Conservation (phyloP, 139 green algal genomes). For the Yamagishiella unicocca region DNA sequence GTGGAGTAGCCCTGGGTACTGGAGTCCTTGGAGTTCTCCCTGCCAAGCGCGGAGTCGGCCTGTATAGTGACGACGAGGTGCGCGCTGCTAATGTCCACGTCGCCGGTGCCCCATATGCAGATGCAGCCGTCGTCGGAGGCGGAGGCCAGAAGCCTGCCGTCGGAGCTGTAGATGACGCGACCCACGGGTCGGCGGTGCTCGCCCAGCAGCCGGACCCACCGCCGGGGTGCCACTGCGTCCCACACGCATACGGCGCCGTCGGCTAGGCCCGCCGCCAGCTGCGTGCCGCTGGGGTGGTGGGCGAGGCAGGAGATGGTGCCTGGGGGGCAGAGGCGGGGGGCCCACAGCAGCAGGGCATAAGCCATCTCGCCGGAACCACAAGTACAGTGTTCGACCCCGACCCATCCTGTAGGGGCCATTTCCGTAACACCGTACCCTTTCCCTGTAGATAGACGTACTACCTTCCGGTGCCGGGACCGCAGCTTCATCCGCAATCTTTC, state of each 20-base stretch:
- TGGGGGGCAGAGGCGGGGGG: background rate
- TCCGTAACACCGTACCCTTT: no score
- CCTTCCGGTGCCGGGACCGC: no score
- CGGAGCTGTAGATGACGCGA: background rate
- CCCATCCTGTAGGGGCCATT: no score
- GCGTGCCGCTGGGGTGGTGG: conserved; percentile 18
- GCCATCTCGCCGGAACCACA: no score
- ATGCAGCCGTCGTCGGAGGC: conserved; percentile 28
- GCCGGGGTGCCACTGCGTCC: conserved; percentile 6
- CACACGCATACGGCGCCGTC: conserved; percentile 29
- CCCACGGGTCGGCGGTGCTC: conserved; percentile 15
- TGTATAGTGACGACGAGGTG: background rate
- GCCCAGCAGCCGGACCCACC: conserved; percentile 8
- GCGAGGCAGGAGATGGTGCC: conserved; percentile 21
- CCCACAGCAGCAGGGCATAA: no score
- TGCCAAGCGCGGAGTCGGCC: background rate
- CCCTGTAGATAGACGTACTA: no score
- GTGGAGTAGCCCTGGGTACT: no score
- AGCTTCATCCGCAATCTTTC: no score
- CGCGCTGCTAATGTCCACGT: background rate
- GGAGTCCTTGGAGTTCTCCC: background rate
- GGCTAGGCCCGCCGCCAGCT: conserved; percentile 17
- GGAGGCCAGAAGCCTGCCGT: conserved; percentile 19
- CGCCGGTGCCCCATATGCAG: conserved; percentile 7
- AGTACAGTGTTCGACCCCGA: no score